Percentiles rank a stretch among this genome's conserved stretches.
These are phyloP conservation scores for Amaranthus hypochondriacus DNA, from an alignment of 148 eudicot genomes.

Conservation along the genomic window DNA sequence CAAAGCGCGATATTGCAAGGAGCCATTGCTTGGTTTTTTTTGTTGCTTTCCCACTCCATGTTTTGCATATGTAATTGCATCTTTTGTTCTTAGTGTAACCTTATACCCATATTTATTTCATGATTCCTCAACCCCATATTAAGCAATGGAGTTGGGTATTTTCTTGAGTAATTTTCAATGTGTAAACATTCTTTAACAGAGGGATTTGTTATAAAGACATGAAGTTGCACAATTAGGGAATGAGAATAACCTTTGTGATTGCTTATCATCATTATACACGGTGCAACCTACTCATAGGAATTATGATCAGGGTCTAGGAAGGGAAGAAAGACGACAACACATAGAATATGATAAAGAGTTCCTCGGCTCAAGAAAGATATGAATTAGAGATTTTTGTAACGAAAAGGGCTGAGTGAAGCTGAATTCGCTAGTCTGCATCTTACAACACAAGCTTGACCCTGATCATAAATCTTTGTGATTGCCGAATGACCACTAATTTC, in stretches of 20 bases:
- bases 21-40: neutral
- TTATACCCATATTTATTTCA: constrained; percentile 14
- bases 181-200: constrained; percentile 14
- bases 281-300: no score
- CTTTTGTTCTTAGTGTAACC: constrained; percentile 15
- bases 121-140: constrained; percentile 14
- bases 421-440: no score
- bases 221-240: constrained; percentile 17
- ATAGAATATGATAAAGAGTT: no score
- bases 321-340: no score
- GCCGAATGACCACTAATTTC: neutral
- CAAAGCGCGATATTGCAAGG: constrained; percentile 4
- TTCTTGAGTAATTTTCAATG: constrained; percentile 20
- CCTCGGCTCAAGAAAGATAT: no score
- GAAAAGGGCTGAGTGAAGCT: no score
- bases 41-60: neutral
- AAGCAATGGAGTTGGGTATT: constrained; percentile 18
- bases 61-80: constrained; percentile 22
- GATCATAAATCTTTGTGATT: no score
- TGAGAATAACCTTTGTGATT: constrained; percentile 9
- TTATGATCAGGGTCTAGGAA: no score
- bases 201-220: constrained; percentile 20
- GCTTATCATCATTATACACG: no score
- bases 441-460: no score
- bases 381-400: no score